Evolutionary conservation across 1,139 yeast genomes (phyloP).

Genomic region (Zygoascus meyerae): DNA sequence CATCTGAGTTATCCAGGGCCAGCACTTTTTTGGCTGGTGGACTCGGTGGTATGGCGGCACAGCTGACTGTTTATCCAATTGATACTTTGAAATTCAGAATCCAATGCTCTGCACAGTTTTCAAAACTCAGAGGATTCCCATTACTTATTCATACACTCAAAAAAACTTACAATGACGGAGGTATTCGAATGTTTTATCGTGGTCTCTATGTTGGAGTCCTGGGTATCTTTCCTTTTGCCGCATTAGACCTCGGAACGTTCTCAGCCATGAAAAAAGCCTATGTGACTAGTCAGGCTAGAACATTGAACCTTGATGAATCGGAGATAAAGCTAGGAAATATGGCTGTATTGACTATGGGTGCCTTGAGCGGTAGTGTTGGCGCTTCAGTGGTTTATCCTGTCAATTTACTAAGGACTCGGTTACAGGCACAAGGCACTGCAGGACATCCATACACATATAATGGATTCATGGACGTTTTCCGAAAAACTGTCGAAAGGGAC

Average conservation of each 20-base stretch:
- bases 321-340: constrained; percentile 74
- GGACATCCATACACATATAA: constrained; percentile 87
- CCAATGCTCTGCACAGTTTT: constrained; percentile 34
- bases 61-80: constrained; percentile 89
- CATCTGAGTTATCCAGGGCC: constrained; percentile 62
- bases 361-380: constrained; percentile 90
- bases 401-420: constrained; percentile 79
- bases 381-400: constrained; percentile 94
- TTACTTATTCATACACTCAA: constrained; percentile 62
- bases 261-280: constrained; percentile 77
- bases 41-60: constrained; percentile 89
- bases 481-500: constrained; percentile 72
- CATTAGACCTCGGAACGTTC: constrained; percentile 90
- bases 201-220: constrained; percentile 83
- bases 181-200: constrained; percentile 70
- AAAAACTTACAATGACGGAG: constrained; percentile 76
- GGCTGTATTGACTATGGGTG: constrained; percentile 83
- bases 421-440: constrained; percentile 95
- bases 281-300: constrained; percentile 55
- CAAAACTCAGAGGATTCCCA: constrained; percentile 49
- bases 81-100: constrained; percentile 79
- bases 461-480: constrained; percentile 77
- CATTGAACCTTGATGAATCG: constrained; percentile 46
- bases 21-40: constrained; percentile 94
- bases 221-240: constrained; percentile 97